Evolutionary conservation across 345 rosid genomes (phyloP).

Genomic region (Pugionium dolabratum): DNA sequence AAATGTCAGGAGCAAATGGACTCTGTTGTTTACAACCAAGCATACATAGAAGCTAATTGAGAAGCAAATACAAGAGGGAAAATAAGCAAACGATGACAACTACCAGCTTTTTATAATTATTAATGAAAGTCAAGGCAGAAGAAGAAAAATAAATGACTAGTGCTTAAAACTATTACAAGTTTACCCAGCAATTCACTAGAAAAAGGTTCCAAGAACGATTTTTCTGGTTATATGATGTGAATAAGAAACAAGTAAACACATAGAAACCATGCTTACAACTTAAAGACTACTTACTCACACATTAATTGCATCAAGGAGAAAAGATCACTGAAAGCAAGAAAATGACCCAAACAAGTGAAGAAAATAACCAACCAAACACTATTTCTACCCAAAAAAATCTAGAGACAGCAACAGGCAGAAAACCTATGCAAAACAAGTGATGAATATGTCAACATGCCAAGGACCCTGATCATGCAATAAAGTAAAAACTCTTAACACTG

Average conservation of each 20-base stretch:
- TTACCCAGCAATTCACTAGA: conserved; percentile 13
- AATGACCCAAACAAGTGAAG: too few species aligned
- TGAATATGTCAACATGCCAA: conserved; percentile 12
- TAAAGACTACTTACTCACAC: not conserved
- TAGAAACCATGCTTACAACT: conserved; percentile 8
- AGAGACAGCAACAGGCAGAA: not conserved
- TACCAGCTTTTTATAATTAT: not conserved
- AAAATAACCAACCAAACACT: not conserved
- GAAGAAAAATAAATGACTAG: not conserved
- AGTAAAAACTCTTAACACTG: not conserved
- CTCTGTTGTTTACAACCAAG: not conserved
- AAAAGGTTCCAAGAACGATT: not conserved
- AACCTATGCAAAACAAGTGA: not conserved
- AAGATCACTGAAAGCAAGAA: conserved; percentile 14
- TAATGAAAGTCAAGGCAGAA: conserved; percentile 1
- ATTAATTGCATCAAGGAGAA: conserved; percentile 2
- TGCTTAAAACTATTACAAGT: not conserved
- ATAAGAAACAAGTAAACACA: not conserved
- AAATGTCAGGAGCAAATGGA: not conserved
- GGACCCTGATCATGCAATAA: conserved; percentile 11
- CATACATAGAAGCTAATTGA: not conserved
- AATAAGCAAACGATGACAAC: not conserved
- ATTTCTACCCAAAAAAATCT: conserved; percentile 16
- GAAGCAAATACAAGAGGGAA: not conserved
- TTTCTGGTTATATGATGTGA: not conserved